Conservation (phyloP, 2,329 filamentous ascomycete species). For the Fusarium sp. region DNA sequence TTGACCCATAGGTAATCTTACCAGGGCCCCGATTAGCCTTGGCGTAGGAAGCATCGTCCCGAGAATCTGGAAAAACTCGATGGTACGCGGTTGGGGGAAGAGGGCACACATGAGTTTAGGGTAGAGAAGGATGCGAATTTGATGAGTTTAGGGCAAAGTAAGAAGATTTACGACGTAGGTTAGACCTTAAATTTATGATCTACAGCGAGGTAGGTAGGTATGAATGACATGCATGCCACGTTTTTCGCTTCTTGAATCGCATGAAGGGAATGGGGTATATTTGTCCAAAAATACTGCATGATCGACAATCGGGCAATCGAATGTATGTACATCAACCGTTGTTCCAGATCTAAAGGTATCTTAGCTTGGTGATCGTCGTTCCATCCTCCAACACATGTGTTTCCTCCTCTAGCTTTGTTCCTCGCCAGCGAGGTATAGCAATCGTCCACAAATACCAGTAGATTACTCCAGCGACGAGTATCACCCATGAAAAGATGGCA, state of each 20-base stretch:
- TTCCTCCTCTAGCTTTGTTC: slow-evolving; percentile 75
- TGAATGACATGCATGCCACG: no score
- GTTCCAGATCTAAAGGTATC: slow-evolving; percentile 40
- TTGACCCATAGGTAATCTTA: slow-evolving; percentile 33
- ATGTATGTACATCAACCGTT: neutral
- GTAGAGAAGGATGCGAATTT: no score
- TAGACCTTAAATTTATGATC: no score
- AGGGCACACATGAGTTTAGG: no score
- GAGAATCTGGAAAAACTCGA: neutral
- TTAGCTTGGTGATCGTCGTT: slow-evolving; percentile 74
- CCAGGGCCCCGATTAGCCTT: slow-evolving; percentile 6
- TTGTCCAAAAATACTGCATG: neutral
- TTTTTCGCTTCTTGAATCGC: no score
- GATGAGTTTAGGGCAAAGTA: no score
- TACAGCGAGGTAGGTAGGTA: no score
- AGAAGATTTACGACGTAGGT: no score
- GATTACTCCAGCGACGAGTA: slow-evolving; percentile 68
- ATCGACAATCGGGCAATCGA: neutral
- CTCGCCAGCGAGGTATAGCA: slow-evolving; percentile 70
- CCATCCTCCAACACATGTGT: slow-evolving; percentile 74
- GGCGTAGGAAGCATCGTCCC: slow-evolving; percentile 6
- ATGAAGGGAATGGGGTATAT: no score
- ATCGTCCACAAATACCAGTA: slow-evolving; percentile 81
- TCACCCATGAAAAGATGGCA: slow-evolving; percentile 66
- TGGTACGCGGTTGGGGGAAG: no score